Evolutionary conservation across 2,329 filamentous ascomycete genomes (phyloP), one percentile per base, ranked within the genome.

Genomic region (Colletotrichum endophyticum): DNA sequence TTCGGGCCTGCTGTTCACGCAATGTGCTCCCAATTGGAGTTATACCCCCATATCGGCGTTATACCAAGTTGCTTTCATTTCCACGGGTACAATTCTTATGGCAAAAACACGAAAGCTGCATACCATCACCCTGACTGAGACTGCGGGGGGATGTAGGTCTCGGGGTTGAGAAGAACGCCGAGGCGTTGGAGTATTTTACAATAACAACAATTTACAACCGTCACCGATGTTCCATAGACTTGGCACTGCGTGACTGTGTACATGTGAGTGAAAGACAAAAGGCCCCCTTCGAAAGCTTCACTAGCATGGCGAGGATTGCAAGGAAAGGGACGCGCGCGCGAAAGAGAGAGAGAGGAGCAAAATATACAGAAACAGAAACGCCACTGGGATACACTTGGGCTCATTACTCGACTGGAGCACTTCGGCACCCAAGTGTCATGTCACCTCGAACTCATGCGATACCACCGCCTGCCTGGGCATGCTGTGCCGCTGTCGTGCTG

Each of bases 11-110:
- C 27, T 62, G n/a, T 71, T 64, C 36, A 30, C 30, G 25, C 34
- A 32, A 32, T 63, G 66, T 70, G 49, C 66, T 73, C 72, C 72
- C 49, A 53, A 28, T 70, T 70, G 66, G 72, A 73, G 72, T 73
- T 64, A 70, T 73, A 73, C 72, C 72, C 72, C 57, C 39, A 72
- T 53, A 32, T 49, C 28, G 61, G 59, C 57, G 53, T 69, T 69
- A 34, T 61, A 61, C 53, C 19, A 69, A 32, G 22, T 49, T 61
- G 66, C 25, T 67, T 39, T 69, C 63, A 16, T 19, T 15, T 12
- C 56, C 49, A 30, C 64, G 25, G 56, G 22, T 30, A 59, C 56
- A 59, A 25, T 28, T 28, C 16, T 53, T 53, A 53, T 53, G 63
- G 39, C 22, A 36, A 30, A 69, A 69, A 36, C 11, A 36, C 22